Percentiles rank a stretch among this genome's conserved stretches.
phyloP scores from a whole-genome alignment of 495 filamentous ascomycete genomes.

The Podospora tetraspora region DNA sequence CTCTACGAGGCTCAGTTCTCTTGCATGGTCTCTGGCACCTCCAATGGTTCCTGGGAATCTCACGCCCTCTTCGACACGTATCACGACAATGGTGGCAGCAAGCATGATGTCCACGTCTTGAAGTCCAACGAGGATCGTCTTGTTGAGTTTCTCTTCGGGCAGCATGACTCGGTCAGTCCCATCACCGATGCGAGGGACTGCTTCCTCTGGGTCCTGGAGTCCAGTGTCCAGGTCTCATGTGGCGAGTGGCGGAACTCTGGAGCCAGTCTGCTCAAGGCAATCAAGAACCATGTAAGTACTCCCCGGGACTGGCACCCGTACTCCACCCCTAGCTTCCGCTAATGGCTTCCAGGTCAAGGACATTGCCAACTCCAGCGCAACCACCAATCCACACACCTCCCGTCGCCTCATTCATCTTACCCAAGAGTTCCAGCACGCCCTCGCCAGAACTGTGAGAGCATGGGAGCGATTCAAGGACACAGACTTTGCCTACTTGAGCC shows the following conservation, averaged over 20 bases:
- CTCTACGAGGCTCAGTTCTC: constrained; percentile 21
- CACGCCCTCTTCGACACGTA: constrained; percentile 24
- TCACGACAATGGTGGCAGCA: constrained; percentile 16
- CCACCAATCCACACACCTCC: not conserved
- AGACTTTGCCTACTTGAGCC: constrained; percentile 18
- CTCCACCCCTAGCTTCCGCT: not conserved
- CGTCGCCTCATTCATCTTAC: constrained; percentile 9
- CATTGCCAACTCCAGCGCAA: not conserved
- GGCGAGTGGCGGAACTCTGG: constrained; percentile 17
- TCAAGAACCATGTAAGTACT: constrained; percentile 7
- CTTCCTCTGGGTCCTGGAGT: constrained; percentile 16
- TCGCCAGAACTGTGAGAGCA: constrained; percentile 2
- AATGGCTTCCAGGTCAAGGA: not conserved
- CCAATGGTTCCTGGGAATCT: constrained; percentile 17
- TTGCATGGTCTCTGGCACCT: constrained; percentile 16
- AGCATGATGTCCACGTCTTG: constrained; percentile 9
- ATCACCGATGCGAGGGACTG: constrained; percentile 15
- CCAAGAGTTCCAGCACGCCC: constrained; percentile 10
- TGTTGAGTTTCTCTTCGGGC: not conserved
- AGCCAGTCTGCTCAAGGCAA: constrained; percentile 2
- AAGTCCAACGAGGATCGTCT: constrained; percentile 5
- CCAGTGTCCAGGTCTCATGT: constrained; percentile 6
- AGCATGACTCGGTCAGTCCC: not conserved
- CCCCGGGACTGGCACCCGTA: not conserved
- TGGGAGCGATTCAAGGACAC: constrained; percentile 17